Conservation (phyloP, 768 basidiomycete genomes). For the Tricholoma flavovirens region DNA sequence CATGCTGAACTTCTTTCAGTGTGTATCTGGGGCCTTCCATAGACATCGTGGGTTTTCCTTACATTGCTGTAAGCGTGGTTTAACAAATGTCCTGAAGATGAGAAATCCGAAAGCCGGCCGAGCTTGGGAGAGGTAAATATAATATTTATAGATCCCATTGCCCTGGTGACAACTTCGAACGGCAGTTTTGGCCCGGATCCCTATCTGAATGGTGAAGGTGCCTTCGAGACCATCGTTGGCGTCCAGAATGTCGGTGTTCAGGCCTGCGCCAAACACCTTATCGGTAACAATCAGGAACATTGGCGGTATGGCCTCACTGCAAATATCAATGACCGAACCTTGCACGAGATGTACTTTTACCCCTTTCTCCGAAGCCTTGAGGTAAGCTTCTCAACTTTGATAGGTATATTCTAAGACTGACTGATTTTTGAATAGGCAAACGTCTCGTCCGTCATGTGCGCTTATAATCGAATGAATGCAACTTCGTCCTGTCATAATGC, state of each 20-base stretch:
- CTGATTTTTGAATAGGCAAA: conserved; percentile 30
- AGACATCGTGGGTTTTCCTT: conserved; percentile 40
- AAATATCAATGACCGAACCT: conserved; percentile 53
- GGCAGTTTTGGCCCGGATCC: conserved; percentile 54
- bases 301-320: conserved; percentile 41
- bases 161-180: background rate
- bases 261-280: conserved; percentile 51
- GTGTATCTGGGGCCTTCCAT: conserved; percentile 48
- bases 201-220: conserved; percentile 56
- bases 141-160: background rate
- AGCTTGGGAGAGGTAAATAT: conserved; percentile 40
- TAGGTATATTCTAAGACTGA: background rate
- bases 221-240: conserved; percentile 53
- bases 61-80: background rate
- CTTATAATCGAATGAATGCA: conserved; percentile 49
- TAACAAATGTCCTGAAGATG: conserved; percentile 29
- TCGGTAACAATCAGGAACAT: conserved; percentile 47
- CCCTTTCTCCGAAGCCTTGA: conserved; percentile 47
- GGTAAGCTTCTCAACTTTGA: conserved; percentile 19
- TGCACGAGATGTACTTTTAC: conserved; percentile 48
- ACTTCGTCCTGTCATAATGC: conserved; percentile 64
- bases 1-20: conserved; percentile 15
- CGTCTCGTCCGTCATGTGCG: conserved; percentile 47
- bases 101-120: conserved; percentile 46
- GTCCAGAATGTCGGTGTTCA: conserved; percentile 57